Percentiles rank a stretch among this genome's conserved stretches.
Evolutionary conservation across 75 land plant species (phyloP).

Genomic region (Cupressus sempervirens): DNA sequence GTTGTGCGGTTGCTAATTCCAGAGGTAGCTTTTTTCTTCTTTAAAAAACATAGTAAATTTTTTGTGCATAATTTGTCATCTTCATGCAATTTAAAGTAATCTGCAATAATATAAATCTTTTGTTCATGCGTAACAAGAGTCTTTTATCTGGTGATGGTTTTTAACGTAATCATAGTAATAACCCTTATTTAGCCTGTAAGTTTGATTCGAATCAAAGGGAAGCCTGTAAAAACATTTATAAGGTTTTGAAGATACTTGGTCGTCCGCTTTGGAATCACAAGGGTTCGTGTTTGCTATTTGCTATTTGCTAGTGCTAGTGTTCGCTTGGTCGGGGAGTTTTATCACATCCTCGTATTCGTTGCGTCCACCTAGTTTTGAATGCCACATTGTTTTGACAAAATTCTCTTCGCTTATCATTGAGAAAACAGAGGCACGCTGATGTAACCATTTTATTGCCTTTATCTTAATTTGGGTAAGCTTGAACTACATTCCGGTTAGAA

Average conservation of each 20-base stretch:
- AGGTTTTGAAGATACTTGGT: neutral
- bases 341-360: neutral
- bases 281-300: neutral
- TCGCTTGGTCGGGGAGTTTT: neutral
- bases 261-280: neutral
- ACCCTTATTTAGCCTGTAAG: neutral
- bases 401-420: neutral
- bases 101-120: neutral
- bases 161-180: neutral
- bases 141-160: neutral
- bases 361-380: neutral
- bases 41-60: neutral
- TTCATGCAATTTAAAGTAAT: neutral
- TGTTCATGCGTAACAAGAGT: neutral
- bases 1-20: slow-evolving; percentile 7
- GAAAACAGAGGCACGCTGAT: neutral
- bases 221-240: neutral
- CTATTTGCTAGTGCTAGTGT: neutral
- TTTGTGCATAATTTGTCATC: neutral
- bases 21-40: neutral
- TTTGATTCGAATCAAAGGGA: neutral
- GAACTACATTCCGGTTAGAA: neutral
- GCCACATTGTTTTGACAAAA: neutral
- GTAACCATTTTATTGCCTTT: neutral
- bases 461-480: neutral